These are phyloP conservation scores for Cavenderia fasciculata DNA, from an alignment of 78 protist species.

Conservation along the genomic window DNA sequence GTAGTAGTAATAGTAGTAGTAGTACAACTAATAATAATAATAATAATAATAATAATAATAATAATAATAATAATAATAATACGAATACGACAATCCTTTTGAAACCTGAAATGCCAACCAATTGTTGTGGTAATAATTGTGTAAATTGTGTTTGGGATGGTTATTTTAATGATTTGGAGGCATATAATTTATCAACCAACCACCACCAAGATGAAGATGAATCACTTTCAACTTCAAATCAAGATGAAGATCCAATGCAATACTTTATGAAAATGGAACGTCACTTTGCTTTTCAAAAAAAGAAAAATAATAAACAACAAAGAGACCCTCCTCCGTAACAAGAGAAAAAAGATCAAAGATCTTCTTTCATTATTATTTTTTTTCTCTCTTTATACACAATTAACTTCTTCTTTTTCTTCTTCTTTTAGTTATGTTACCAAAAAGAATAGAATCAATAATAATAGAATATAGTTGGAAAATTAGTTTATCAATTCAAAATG, in stretches of 20 bases:
- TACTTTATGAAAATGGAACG: conserved; percentile 70
- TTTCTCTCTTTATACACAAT: too few species aligned
- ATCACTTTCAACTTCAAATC: conserved; percentile 16
- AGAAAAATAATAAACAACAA: conserved; percentile 4
- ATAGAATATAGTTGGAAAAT: too few species aligned
- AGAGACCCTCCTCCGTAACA: too few species aligned
- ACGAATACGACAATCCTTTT: background rate
- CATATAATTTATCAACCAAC: conserved; percentile 37
- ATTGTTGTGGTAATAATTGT: conserved; percentile 64
- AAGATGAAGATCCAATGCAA: conserved; percentile 71
- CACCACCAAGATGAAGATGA: conserved; percentile 28
- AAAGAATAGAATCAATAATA: too few species aligned
- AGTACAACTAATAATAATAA: background rate
- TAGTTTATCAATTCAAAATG: too few species aligned
- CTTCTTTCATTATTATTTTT: too few species aligned
- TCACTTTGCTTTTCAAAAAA: conserved; percentile 24
- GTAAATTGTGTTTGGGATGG: conserved; percentile 57
- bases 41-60: background rate
- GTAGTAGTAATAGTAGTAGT: background rate
- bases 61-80: background rate
- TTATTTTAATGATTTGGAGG: conserved; percentile 39
- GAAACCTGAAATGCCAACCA: conserved; percentile 30
- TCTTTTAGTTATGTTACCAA: too few species aligned
- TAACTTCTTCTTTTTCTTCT: too few species aligned
- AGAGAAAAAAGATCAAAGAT: too few species aligned